These are phyloP conservation scores for Collybia sordida DNA, from an alignment of 768 basidiomycete genomes.

Conservation along the genomic window DNA sequence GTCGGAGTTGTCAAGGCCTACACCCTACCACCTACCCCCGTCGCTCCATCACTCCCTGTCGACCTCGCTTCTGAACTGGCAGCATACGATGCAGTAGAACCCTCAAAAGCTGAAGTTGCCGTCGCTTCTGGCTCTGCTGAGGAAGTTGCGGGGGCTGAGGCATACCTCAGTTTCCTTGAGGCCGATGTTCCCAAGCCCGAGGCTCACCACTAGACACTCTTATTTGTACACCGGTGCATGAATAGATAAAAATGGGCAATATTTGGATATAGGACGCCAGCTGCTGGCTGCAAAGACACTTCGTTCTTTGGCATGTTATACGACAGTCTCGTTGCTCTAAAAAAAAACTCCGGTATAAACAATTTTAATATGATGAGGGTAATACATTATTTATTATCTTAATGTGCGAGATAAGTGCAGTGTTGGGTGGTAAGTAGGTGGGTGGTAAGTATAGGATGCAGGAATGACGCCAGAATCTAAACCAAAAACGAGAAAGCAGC, in stretches of 20 bases:
- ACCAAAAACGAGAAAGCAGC: constrained; percentile 1
- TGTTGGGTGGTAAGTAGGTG: neutral
- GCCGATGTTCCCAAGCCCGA: constrained; percentile 49
- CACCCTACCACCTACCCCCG: constrained; percentile 71
- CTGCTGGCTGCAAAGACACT: too few relatives aligned
- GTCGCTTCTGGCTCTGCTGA: constrained; percentile 31
- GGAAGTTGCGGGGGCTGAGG: constrained; percentile 61
- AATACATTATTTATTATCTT: neutral
- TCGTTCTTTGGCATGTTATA: too few relatives aligned
- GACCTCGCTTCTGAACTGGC: constrained; percentile 88
- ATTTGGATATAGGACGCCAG: too few relatives aligned
- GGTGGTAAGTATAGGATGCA: neutral
- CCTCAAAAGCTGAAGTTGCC: constrained; percentile 44
- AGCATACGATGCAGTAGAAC: constrained; percentile 83
- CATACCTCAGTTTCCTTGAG: constrained; percentile 80
- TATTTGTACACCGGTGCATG: constrained; percentile 1
- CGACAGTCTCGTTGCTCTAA: too few relatives aligned
- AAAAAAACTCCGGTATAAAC: too few relatives aligned
- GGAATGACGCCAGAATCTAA: neutral
- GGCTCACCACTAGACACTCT: constrained; percentile 26
- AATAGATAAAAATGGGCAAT: too few relatives aligned
- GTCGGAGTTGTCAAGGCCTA: constrained; percentile 85
- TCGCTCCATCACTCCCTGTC: constrained; percentile 70
- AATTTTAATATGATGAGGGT: neutral
- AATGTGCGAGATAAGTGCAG: neutral